phyloP scores from a whole-genome alignment of 2,329 filamentous ascomycete species.

The Colletotrichum orbiculare region DNA sequence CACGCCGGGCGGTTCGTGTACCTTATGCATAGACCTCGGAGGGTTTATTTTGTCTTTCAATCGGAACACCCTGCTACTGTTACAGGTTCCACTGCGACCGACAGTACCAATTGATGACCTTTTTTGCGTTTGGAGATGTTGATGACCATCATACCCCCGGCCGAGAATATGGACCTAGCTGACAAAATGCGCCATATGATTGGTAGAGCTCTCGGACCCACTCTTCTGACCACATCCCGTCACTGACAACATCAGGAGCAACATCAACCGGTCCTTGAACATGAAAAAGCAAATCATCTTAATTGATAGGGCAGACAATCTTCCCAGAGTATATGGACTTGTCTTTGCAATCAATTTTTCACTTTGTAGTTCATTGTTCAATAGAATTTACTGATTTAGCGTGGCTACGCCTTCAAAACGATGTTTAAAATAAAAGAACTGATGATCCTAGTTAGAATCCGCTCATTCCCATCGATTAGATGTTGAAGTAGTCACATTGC shows the following conservation, averaged over 20 bases:
- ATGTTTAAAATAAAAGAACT: too few species aligned
- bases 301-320: too few species aligned
- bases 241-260: constrained; percentile 3
- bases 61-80: constrained; percentile 35
- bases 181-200: constrained; percentile 34
- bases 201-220: constrained; percentile 19
- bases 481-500: too few species aligned
- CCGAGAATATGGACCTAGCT: constrained; percentile 27
- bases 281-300: not conserved
- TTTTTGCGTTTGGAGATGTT: constrained; percentile 17
- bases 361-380: too few species aligned
- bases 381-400: too few species aligned
- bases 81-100: constrained; percentile 21
- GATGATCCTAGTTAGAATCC: too few species aligned
- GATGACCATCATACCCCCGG: constrained; percentile 16
- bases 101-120: constrained; percentile 31
- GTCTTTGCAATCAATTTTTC: too few species aligned
- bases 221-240: not conserved
- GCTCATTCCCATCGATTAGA: too few species aligned
- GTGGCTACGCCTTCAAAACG: too few species aligned
- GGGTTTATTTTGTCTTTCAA: constrained; percentile 35
- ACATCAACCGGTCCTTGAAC: not conserved
- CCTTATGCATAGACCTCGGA: constrained; percentile 39
- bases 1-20: constrained; percentile 34
- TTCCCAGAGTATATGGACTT: too few species aligned